phyloP scores from a whole-genome alignment of 202 grass and related monocot genomes.

The Carex arenaria region DNA sequence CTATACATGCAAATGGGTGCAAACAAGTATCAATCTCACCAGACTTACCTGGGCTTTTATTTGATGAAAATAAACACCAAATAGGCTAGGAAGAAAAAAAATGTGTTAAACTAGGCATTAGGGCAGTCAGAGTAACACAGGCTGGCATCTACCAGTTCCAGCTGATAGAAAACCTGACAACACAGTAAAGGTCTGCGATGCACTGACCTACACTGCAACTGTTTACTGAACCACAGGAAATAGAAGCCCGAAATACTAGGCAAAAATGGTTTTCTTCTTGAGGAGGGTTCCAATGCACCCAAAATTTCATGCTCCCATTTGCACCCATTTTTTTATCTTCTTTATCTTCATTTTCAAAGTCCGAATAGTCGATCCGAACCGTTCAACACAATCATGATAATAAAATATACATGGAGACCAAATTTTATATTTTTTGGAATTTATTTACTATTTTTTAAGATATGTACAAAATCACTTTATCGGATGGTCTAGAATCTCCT shows the following conservation, averaged over 20 bases:
- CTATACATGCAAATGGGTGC: not conserved
- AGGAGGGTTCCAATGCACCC: no score
- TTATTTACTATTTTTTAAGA: no score
- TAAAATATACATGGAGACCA: no score
- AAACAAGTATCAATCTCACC: not conserved
- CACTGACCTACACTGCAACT: not conserved
- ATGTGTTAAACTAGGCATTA: not conserved
- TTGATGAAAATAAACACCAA: not conserved
- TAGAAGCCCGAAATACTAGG: not conserved
- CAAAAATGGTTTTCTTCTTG: not conserved
- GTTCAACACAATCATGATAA: no score
- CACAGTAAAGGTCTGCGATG: not conserved
- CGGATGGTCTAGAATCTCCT: no score
- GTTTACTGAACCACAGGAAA: not conserved
- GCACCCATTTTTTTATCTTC: no score
- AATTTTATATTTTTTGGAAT: no score
- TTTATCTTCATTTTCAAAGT: no score
- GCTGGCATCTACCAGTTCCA: not conserved
- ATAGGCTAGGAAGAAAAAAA: not conserved
- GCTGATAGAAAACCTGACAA: not conserved
- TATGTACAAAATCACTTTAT: no score
- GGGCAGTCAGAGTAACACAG: not conserved
- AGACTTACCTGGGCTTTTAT: not conserved
- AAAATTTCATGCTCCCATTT: no score
- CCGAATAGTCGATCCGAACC: no score